Evolutionary conservation across 2,329 filamentous ascomycete genomes (phyloP), one percentile per base, ranked within the genome.

Genomic region (Aspergillus persii): DNA sequence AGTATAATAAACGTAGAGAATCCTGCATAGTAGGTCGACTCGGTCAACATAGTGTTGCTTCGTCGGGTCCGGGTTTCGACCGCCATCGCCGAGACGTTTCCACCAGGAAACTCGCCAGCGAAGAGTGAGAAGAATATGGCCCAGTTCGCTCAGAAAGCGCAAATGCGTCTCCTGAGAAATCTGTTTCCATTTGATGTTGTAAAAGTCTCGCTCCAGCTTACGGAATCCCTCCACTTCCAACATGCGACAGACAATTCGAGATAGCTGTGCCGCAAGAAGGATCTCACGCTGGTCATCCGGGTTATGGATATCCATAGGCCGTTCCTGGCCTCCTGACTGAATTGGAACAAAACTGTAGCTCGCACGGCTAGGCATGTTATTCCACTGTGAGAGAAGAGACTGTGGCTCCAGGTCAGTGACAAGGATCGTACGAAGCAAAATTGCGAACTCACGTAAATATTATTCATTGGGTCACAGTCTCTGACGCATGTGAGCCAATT

Each of bases 1-100:
- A 26, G 76, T 79, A 61, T 79, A 80, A 65, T 79, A 80, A 48
- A 79, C 78, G 58, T 80, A 80, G 7, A 80, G 70, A 47, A 79
- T 76, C 49, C 76, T 69, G 65, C 77, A 79, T 12, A 80, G 71
- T 23, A 74, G 64, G 41, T 74, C 71, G 8, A 78, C 77, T 3
- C 77, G 74, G 30, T 75, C 70, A 46, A 76, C 68, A 39, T 77
- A 78, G 46, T 75, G 71, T 58, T 76, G 74, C 64, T 76, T 70
- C 44, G 66, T 70, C 1, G 73, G 74, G 27, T 77, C 75, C 2
- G 70, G 70, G 29, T 66, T 66, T 23, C 66, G 63, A 29, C 74
- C 72, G 12, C 74, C 73, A 50, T 78, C 75, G 5, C 77, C 77
- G 8, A 78, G 74, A 3, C 70, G 69, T 48, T 73, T 73, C 78